Conservation (phyloP, 2,329 filamentous ascomycete genomes). For the Daldinia sp. region DNA sequence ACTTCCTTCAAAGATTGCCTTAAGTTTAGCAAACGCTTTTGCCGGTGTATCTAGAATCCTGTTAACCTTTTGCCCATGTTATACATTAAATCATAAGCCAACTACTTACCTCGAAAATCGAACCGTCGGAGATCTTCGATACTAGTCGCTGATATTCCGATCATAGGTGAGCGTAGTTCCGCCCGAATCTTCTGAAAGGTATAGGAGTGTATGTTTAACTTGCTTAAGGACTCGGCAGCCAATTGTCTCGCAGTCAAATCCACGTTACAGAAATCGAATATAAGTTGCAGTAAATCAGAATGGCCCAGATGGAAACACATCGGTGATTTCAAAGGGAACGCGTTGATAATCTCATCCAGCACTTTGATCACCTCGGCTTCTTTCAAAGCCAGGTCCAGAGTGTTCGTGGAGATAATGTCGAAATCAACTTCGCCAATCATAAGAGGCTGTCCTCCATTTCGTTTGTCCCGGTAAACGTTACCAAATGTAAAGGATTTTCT, state of each 20-base stretch:
- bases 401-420: constrained; percentile 89
- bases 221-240: constrained; percentile 87
- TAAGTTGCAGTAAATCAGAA: constrained; percentile 83
- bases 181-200: constrained; percentile 86
- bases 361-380: constrained; percentile 96
- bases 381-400: constrained; percentile 84
- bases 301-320: constrained; percentile 95
- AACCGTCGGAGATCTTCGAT: constrained; percentile 91
- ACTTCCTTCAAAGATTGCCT: constrained; percentile 70
- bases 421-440: constrained; percentile 94
- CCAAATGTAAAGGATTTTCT: constrained; percentile 89
- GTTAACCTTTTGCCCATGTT: constrained; percentile 13
- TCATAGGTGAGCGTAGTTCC: constrained; percentile 82
- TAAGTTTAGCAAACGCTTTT: constrained; percentile 69
- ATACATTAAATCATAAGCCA: background rate
- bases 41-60: constrained; percentile 62
- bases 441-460: constrained; percentile 82
- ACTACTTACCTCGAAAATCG: constrained; percentile 79
- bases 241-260: constrained; percentile 73
- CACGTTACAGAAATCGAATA: constrained; percentile 92
- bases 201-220: constrained; percentile 83
- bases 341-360: constrained; percentile 86
- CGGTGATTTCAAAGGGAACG: constrained; percentile 80
- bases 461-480: constrained; percentile 83
- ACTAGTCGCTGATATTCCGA: constrained; percentile 88